These are phyloP conservation scores for Aspergillus sp. DNA, from an alignment of 2,329 filamentous ascomycete species.

Conservation along the genomic window DNA sequence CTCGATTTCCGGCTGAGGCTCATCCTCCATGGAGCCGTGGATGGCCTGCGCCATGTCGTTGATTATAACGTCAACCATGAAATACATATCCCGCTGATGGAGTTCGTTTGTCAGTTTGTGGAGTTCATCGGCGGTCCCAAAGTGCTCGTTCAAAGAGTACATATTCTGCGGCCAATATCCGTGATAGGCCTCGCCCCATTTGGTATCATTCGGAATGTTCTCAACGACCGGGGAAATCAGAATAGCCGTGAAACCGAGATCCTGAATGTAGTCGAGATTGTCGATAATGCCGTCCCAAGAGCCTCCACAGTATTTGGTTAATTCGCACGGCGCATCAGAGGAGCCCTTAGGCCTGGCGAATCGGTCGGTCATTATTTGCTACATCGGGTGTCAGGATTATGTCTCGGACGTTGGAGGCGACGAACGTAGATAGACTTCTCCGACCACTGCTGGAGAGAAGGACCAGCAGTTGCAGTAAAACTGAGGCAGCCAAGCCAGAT, in stretches of 20 bases:
- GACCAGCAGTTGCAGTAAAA: slow-evolving; percentile 2
- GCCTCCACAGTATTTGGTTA: slow-evolving; percentile 48
- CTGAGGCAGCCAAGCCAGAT: slow-evolving; percentile 1
- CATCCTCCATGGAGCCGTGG: slow-evolving; percentile 3
- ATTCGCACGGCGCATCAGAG: slow-evolving; percentile 6
- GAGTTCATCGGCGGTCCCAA: slow-evolving; percentile 37
- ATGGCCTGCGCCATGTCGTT: slow-evolving; percentile 20
- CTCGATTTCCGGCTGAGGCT: slow-evolving; percentile 6
- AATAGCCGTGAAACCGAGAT: slow-evolving; percentile 34
- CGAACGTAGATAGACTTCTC: slow-evolving; percentile 44
- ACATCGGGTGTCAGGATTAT: not conserved
- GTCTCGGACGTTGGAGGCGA: not conserved
- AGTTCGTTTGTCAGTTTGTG: slow-evolving; percentile 33
- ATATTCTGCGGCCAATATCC: slow-evolving; percentile 41
- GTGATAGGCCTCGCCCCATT: slow-evolving; percentile 36
- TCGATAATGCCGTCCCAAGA: slow-evolving; percentile 50
- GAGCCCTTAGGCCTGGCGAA: slow-evolving; percentile 42
- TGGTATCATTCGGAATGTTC: slow-evolving; percentile 23
- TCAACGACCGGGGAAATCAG: slow-evolving; percentile 30
- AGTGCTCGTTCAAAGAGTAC: slow-evolving; percentile 37
- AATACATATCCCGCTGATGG: slow-evolving; percentile 37
- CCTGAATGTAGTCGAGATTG: slow-evolving; percentile 40
- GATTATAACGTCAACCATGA: slow-evolving; percentile 43
- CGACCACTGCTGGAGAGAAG: slow-evolving; percentile 36
- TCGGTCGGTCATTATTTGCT: slow-evolving; percentile 49